Base-by-base conservation (phyloP, 2,329 filamentous ascomycete genomes). In the Hypoxylon sp. region DNA sequence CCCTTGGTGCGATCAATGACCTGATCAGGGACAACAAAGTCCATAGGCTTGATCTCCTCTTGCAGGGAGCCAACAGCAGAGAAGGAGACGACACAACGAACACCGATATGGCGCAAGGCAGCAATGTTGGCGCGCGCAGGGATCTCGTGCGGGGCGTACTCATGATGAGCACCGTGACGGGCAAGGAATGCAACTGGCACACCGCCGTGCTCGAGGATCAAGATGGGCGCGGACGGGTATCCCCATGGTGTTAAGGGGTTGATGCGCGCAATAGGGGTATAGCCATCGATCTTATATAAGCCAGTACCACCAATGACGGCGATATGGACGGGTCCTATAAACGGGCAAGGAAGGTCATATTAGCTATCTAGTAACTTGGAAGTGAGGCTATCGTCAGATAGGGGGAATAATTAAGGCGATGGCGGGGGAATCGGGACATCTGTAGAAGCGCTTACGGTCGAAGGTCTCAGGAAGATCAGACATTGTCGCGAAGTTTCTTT, bases 1-100 rank as follows among this genome's bases (percentile, higher is more conserved):
- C 93, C 94, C 82, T 97, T 97, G 62, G 93, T 97, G 57, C 93
- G 90, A 77, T 99, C 94, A 70, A 97, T 97, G 71, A 96, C 83
- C 78, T 99, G 94, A 74, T 97, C 91, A 0, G 93, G 94, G 8
- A 99, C 82, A 41, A 97, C 90, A 72, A 99, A 99, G 78, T 99
- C 94, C 75, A 94, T 88, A 31, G 94, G 94, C 75, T 89, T 90
- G 72, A 99, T 93, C 67, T 91, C 84, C 77, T 97, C 94, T 70
- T 89, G 90, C 69, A 99, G 78, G 66, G 88, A 93, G 57, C 94
- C 94, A 49, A 99, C 94, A 37, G 94, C 94, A 59, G 88, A 93
- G 78, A 99, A 99, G 59, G 93, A 91, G 69, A 99, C 90, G 70
- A 97, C 84, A 69, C 86, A 89, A 67, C 92, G 87, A 34, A 97